phyloP scores from a whole-genome alignment of 805 yeast species.

The Pichia cabralensis region DNA sequence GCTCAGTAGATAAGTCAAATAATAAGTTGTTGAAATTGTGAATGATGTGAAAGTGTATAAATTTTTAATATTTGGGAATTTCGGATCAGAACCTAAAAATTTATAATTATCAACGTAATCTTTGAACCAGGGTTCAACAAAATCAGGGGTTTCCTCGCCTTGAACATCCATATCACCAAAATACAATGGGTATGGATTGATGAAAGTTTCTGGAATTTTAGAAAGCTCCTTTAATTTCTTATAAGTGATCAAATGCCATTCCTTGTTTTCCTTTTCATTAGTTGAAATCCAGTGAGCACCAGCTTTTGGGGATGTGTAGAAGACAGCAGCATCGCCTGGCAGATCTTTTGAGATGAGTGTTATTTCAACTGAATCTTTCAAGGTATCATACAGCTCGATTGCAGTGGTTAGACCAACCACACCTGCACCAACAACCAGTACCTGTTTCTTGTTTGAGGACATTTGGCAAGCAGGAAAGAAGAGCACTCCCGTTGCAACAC shows the following conservation, averaged over 20 bases:
- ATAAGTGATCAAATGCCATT: conserved; percentile 29
- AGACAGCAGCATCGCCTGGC: conserved; percentile 43
- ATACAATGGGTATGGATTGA: conserved; percentile 16
- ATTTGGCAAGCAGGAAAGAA: no score
- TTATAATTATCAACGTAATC: conserved; percentile 32
- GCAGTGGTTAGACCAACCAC: conserved; percentile 49
- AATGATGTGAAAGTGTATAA: conserved; percentile 38
- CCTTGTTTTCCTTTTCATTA: conserved; percentile 24
- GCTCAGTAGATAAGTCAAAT: conserved; percentile 41
- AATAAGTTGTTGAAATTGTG: conserved; percentile 49
- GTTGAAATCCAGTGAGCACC: conserved; percentile 60
- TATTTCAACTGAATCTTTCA: conserved; percentile 24
- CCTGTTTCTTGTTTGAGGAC: conserved; percentile 7
- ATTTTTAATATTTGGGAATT: conserved; percentile 28
- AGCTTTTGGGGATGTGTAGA: conserved; percentile 56
- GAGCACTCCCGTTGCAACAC: no score
- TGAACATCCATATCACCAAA: conserved; percentile 15
- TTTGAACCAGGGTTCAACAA: conserved; percentile 39
- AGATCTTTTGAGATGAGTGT: conserved; percentile 34
- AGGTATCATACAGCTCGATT: conserved; percentile 20
- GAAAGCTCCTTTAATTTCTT: conserved; percentile 27
- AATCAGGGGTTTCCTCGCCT: conserved; percentile 6
- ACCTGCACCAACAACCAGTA: conserved; percentile 16
- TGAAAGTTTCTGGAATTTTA: conserved; percentile 29
- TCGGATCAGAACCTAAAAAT: conserved; percentile 21